phyloP scores from a whole-genome alignment of 2,329 filamentous ascomycete species.

The Podosphaera xanthii region DNA sequence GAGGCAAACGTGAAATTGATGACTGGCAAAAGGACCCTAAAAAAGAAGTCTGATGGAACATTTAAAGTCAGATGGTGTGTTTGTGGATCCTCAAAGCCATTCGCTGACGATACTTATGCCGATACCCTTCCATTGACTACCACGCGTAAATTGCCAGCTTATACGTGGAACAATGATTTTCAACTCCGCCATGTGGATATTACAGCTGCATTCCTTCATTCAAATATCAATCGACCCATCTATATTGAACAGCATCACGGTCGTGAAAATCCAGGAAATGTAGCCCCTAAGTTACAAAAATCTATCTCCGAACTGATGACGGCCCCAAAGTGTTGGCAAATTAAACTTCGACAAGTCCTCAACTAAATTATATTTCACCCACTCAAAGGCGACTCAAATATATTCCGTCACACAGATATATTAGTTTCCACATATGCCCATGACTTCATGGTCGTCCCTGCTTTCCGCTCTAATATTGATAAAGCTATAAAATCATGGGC shows the following conservation, averaged over 20 bases:
- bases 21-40: no score
- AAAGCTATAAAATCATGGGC: background rate
- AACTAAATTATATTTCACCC: background rate
- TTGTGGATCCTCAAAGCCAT: no score
- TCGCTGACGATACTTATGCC: no score
- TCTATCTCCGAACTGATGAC: background rate
- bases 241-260: background rate
- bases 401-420: background rate
- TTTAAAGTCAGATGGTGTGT: no score
- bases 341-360: background rate
- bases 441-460: background rate
- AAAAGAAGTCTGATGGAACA: no score
- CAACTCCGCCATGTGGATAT: constrained; percentile 1
- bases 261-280: background rate
- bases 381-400: background rate
- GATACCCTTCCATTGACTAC: background rate
- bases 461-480: background rate
- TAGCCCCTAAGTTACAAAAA: background rate
- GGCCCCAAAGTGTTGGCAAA: background rate
- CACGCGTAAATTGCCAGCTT: background rate
- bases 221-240: background rate
- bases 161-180: background rate
- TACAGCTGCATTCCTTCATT: background rate
- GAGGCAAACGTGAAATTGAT: no score
- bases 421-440: background rate